Conservation (phyloP, 140 eudicot species). For the Ambrosia hybrid region DNA sequence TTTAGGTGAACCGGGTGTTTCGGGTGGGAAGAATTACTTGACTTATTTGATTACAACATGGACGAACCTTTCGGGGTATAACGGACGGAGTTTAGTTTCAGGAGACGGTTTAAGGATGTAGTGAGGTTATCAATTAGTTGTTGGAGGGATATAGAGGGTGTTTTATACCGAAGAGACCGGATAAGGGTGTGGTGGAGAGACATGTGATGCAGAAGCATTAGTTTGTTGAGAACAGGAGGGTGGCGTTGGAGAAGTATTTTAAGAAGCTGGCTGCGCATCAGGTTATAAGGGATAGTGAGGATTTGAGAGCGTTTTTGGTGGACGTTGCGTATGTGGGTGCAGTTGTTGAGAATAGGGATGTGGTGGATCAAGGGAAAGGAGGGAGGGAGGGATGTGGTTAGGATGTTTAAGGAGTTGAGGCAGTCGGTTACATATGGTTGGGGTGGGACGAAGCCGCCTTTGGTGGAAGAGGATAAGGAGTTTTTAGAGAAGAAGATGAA, state of each 20-base stretch:
- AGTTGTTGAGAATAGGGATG: conserved; percentile 39
- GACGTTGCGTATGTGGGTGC: conserved; percentile 49
- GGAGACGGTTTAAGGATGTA: conserved; percentile 81
- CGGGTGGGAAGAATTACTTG: conserved; percentile 36
- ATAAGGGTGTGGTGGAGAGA: conserved; percentile 84
- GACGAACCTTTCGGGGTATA: conserved; percentile 58
- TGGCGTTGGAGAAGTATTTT: conserved; percentile 73
- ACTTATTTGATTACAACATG: conserved; percentile 67
- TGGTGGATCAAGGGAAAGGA: conserved; percentile 68
- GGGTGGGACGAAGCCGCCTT: too few relatives aligned
- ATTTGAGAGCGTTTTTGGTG: conserved; percentile 61
- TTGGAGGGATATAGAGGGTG: conserved; percentile 61
- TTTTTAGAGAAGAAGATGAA: too few relatives aligned
- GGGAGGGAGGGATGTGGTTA: too few relatives aligned
- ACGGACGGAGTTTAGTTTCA: conserved; percentile 53
- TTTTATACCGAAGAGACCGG: conserved; percentile 82
- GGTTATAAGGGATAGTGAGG: conserved; percentile 70
- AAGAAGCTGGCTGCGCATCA: conserved; percentile 71
- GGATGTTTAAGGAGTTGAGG: conserved; percentile 78
- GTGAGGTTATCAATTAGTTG: conserved; percentile 76
- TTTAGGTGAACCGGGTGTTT: conserved; percentile 11
- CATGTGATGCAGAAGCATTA: conserved; percentile 75
- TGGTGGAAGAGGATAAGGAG: too few relatives aligned
- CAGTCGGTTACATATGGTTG: conserved; percentile 83
- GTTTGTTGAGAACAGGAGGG: conserved; percentile 79